These are phyloP conservation scores for Ganoderma lucidum DNA, from an alignment of 1,284 basidiomycete genomes.

Conservation along the genomic window DNA sequence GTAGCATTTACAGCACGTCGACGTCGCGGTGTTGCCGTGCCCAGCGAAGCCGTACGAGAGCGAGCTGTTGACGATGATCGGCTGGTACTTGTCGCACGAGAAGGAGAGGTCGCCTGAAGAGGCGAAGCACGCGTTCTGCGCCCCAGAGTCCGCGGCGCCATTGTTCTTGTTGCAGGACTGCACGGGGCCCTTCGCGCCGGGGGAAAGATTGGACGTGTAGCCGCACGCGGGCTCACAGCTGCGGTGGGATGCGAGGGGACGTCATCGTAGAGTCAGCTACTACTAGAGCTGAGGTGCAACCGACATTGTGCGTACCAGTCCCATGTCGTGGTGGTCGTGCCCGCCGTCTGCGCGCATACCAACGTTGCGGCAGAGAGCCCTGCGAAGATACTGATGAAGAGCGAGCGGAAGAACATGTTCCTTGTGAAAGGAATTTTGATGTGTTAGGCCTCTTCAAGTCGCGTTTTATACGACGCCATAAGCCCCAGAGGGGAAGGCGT, in stretches of 20 bases:
- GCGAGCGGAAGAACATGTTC: neutral
- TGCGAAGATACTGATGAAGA: neutral
- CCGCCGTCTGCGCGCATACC: conserved; percentile 24
- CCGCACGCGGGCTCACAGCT: conserved; percentile 37
- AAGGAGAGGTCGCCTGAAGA: conserved; percentile 31
- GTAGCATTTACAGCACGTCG: conserved; percentile 36
- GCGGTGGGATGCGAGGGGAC: neutral
- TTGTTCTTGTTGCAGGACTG: conserved; percentile 32
- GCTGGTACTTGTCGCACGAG: conserved; percentile 36
- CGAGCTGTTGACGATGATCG: conserved; percentile 35
- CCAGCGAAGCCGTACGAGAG: conserved; percentile 37
- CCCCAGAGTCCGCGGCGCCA: conserved; percentile 26
- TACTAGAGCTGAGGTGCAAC: neutral
- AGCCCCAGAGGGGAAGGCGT: neutral
- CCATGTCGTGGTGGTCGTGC: conserved; percentile 34
- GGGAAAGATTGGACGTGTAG: conserved; percentile 29
- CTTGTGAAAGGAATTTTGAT: neutral
- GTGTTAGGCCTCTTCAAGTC: neutral
- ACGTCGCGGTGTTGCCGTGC: conserved; percentile 34
- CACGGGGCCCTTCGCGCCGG: conserved; percentile 28
- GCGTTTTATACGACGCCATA: neutral
- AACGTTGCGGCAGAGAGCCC: conserved; percentile 1
- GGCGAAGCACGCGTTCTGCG: conserved; percentile 36
- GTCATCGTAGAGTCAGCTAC: no score
- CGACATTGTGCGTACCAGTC: conserved; percentile 26